A percentile compares a stretch with the other conserved stretches of the same genome.
Evolutionary conservation across 208 protist genomes (phyloP).

Genomic region (Trypanosoma lewisi): DNA sequence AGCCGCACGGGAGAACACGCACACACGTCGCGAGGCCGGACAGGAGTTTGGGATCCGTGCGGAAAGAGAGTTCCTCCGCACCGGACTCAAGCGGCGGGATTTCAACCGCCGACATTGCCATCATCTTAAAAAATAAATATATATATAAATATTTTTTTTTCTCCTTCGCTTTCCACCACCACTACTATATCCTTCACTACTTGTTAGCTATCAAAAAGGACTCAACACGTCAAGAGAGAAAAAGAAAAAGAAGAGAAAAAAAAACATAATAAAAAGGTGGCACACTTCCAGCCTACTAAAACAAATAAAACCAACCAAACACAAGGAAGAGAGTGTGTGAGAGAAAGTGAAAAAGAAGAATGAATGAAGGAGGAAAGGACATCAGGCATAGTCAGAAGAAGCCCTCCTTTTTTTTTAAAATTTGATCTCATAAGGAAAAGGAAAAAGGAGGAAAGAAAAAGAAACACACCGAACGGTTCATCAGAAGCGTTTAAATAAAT

Average conservation of each 20-base stretch:
- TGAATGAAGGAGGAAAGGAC: background rate
- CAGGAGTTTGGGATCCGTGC: background rate
- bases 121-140: conserved; percentile 19
- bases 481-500: too few species aligned
- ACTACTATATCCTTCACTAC: background rate
- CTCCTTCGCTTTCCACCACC: background rate
- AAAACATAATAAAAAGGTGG: background rate
- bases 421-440: too few species aligned
- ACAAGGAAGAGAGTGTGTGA: too few species aligned
- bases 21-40: conserved; percentile 5
- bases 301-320: too few species aligned
- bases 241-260: background rate
- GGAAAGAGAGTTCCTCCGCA: conserved; percentile 22
- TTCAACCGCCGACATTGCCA: conserved; percentile 24
- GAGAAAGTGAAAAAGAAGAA: background rate
- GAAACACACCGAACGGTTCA: too few species aligned
- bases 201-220: background rate
- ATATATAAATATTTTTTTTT: background rate
- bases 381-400: background rate
- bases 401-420: too few species aligned
- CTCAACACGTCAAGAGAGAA: background rate
- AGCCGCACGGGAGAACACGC: conserved; percentile 26
- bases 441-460: too few species aligned
- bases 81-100: conserved; percentile 33
- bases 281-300: too few species aligned